A percentile compares a stretch with the other conserved stretches of the same genome.
Evolutionary conservation across 257 asterid genomes (phyloP).

Genomic region (Eucommia ulmoides): DNA sequence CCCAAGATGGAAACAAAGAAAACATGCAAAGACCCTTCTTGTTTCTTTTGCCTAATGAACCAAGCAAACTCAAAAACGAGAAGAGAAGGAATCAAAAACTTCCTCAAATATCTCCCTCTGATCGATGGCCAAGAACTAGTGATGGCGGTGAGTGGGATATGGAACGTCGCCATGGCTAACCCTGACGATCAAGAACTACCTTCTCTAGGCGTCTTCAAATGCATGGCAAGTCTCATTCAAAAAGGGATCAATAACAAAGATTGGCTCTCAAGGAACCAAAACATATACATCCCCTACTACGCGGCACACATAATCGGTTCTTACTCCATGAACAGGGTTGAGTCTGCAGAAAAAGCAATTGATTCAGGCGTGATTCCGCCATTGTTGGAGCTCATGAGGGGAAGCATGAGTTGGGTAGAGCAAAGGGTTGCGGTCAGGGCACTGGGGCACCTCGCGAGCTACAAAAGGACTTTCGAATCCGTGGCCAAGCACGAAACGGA

Average conservation of each 20-base stretch:
- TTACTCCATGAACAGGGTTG: constrained; percentile 43
- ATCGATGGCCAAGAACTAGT: constrained; percentile 49
- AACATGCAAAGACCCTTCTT: constrained; percentile 21
- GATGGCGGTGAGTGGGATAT: constrained; percentile 49
- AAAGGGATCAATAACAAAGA: constrained; percentile 30
- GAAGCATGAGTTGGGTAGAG: constrained; percentile 83
- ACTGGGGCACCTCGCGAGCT: constrained; percentile 76
- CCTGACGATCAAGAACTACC: constrained; percentile 52
- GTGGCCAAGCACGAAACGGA: constrained; percentile 36
- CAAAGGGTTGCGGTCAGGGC: constrained; percentile 82
- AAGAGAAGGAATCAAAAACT: constrained; percentile 22
- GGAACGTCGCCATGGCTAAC: constrained; percentile 64
- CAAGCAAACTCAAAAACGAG: constrained; percentile 32
- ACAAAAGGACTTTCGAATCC: constrained; percentile 35
- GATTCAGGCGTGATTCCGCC: constrained; percentile 46
- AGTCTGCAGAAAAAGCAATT: constrained; percentile 36
- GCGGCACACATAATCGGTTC: constrained; percentile 88
- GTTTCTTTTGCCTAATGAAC: constrained; percentile 69
- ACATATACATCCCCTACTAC: constrained; percentile 62
- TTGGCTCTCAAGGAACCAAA: constrained; percentile 53
- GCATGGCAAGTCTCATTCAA: constrained; percentile 46
- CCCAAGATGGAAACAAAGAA: constrained; percentile 18
- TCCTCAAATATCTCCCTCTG: constrained; percentile 24
- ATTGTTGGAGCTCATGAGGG: constrained; percentile 57
- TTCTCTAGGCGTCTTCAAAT: constrained; percentile 48